Conservation (phyloP, 2,329 filamentous ascomycete species). For the Ceratocystis colombiana region DNA sequence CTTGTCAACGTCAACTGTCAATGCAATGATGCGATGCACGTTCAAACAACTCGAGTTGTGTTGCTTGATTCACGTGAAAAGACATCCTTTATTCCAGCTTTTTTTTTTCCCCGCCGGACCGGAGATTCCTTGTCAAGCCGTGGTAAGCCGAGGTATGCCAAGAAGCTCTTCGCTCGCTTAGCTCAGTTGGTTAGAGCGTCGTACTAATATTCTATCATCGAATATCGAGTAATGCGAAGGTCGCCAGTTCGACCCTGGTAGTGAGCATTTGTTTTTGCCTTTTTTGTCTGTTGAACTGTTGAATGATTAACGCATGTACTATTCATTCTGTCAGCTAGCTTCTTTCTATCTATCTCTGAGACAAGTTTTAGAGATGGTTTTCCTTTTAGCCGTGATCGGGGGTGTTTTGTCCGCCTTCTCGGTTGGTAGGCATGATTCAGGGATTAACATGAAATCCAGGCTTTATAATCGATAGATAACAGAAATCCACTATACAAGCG, state of each 20-base stretch:
- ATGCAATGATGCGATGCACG: no score
- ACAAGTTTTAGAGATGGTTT: background rate
- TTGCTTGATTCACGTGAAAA: no score
- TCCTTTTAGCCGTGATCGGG: background rate
- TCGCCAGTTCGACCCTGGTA: slow-evolving; percentile 25
- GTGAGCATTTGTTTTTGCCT: slow-evolving; percentile 19
- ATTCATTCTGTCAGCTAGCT: background rate
- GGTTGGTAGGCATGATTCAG: background rate
- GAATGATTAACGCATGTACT: no score
- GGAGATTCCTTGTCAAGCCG: background rate
- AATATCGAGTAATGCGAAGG: slow-evolving; percentile 19
- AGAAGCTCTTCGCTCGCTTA: slow-evolving; percentile 19
- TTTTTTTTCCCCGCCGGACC: background rate
- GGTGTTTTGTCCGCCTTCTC: background rate
- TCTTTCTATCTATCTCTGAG: background rate
- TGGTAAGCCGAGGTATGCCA: background rate
- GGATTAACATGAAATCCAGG: background rate
- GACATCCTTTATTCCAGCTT: no score
- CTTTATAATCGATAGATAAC: no score
- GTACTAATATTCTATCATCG: slow-evolving; percentile 18
- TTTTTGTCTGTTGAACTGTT: no score
- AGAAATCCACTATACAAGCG: background rate
- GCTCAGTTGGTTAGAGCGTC: slow-evolving; percentile 24
- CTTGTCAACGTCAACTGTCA: background rate
- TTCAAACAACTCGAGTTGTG: no score